Evolutionary conservation across 2,329 filamentous ascomycete species (phyloP).

Genomic region (Penicillium sp.): DNA sequence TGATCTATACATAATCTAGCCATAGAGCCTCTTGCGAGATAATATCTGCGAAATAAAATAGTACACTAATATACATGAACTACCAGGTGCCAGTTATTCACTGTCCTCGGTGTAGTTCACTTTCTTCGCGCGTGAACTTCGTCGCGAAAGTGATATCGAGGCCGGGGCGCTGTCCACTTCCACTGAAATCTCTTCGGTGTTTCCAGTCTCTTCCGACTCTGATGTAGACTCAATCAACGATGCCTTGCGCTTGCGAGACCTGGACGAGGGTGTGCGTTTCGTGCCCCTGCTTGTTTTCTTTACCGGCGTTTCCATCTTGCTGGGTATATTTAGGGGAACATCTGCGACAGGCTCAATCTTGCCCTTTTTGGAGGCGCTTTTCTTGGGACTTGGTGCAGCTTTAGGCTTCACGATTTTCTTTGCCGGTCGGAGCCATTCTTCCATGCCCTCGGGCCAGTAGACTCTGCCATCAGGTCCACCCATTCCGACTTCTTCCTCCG

Average conservation of each 20-base stretch:
- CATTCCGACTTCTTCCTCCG: conserved; percentile 75
- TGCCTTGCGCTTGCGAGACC: conserved; percentile 31
- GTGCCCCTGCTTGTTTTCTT: conserved; percentile 13
- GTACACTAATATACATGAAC: neutral
- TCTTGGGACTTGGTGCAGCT: conserved; percentile 18
- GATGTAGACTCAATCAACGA: conserved; percentile 24
- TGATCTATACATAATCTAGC: neutral
- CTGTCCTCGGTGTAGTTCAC: conserved; percentile 36
- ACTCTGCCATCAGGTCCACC: conserved; percentile 77
- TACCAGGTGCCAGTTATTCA: conserved; percentile 12
- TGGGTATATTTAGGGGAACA: conserved; percentile 3
- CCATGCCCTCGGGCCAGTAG: conserved; percentile 87
- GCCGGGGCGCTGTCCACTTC: neutral
- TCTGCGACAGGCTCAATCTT: conserved; percentile 17
- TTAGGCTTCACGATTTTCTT: conserved; percentile 55
- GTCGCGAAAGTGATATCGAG: conserved; percentile 19
- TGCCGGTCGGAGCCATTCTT: conserved; percentile 81
- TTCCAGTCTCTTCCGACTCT: conserved; percentile 25
- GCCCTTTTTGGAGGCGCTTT: conserved; percentile 16
- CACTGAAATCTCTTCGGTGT: conserved; percentile 8
- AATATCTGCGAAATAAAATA: neutral
- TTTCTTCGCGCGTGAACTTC: conserved; percentile 32
- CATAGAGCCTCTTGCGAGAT: neutral
- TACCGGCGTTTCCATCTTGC: conserved; percentile 12
- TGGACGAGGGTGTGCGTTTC: conserved; percentile 18